Evolutionary conservation across 2,329 filamentous ascomycete genomes (phyloP), one percentile per base, ranked within the genome.

Genomic region (Trichoderma semiorbis): DNA sequence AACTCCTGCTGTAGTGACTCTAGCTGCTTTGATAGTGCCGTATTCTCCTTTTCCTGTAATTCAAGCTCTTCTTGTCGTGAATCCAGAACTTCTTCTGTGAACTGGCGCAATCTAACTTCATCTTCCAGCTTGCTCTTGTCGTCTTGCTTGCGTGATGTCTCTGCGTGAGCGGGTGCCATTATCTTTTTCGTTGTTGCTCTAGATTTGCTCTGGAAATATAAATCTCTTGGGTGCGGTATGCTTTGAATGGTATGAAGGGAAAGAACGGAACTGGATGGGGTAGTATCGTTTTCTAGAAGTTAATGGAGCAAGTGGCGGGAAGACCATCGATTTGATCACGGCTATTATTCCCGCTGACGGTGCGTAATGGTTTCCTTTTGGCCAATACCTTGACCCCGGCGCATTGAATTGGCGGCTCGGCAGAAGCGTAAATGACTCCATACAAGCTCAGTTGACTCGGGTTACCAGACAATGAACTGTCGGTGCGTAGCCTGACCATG

Each of bases 31-130:
- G 72, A 71, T 34, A 82, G 76, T 32, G 74, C 74, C 53, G 72
- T 73, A 63, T 78, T 80, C 53, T 79, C 77, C 10, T 72, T 71
- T 71, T 82, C 79, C 60, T 78, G 75, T 7, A 69, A 57, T 62
- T 82, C 79, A 18, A 82, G 75, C 58, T 82, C 80, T 61, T 76
- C 75, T 28, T 82, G 81, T 65, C 80, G 78, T 24, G 76, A 78
- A 65, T 82, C 81, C 55, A 82, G 68, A n/a, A 82, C 80, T 12
- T 77, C 75, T 64, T 82, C 80, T 6, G 80, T 81, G 73, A 79
- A 82, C 28, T 74, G 77, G 53, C 80, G 79, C n/a, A 82, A 73
- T 68, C 76, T 75, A 53, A 77, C 75, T 67, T 82, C 79, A 63
- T 80, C 76, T 21, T 75, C 74, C 32, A 82, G 73, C 64, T 75